A percentile compares a stretch with the other conserved stretches of the same genome.
Conservation (phyloP, 805 yeast genomes). For the Yamadazyma ubonensis region DNA sequence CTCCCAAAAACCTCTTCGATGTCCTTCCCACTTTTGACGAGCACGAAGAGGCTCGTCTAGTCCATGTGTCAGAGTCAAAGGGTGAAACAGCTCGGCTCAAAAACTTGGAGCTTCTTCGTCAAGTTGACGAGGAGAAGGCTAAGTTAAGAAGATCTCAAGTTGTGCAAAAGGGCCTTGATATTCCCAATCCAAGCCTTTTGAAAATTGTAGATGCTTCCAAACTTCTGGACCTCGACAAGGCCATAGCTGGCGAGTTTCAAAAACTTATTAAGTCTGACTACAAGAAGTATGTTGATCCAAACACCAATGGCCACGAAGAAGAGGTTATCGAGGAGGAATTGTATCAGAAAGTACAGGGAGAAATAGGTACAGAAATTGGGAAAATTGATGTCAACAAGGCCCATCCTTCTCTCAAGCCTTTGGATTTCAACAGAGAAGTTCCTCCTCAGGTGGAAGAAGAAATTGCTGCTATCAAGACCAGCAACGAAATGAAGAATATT, state of each 20-base stretch:
- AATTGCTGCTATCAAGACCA: not conserved
- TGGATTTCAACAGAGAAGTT: too few relatives aligned
- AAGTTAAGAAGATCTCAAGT: slow-evolving; percentile 46
- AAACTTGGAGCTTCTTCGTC: slow-evolving; percentile 22
- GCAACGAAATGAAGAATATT: not conserved
- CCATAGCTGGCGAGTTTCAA: slow-evolving; percentile 31
- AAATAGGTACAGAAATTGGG: not conserved
- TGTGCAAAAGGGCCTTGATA: slow-evolving; percentile 43
- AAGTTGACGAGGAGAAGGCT: slow-evolving; percentile 28
- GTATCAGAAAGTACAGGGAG: slow-evolving; percentile 16
- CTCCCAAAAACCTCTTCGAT: slow-evolving; percentile 38
- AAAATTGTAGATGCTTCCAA: slow-evolving; percentile 2
- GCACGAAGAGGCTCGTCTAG: slow-evolving; percentile 17
- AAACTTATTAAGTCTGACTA: slow-evolving; percentile 44
- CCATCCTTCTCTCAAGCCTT: too few relatives aligned
- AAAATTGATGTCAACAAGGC: not conserved
- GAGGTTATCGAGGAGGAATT: slow-evolving; percentile 34
- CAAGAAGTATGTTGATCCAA: slow-evolving; percentile 25
- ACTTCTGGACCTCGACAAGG: slow-evolving; percentile 13
- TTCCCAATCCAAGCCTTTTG: slow-evolving; percentile 33
- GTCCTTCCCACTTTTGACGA: slow-evolving; percentile 32
- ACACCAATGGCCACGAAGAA: slow-evolving; percentile 17
- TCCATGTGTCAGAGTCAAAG: slow-evolving; percentile 26
- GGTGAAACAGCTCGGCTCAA: slow-evolving; percentile 22
- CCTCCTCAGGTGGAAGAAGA: too few relatives aligned